These are phyloP conservation scores for Daldinia loculata DNA, from an alignment of 495 filamentous ascomycete genomes.

Conservation along the genomic window DNA sequence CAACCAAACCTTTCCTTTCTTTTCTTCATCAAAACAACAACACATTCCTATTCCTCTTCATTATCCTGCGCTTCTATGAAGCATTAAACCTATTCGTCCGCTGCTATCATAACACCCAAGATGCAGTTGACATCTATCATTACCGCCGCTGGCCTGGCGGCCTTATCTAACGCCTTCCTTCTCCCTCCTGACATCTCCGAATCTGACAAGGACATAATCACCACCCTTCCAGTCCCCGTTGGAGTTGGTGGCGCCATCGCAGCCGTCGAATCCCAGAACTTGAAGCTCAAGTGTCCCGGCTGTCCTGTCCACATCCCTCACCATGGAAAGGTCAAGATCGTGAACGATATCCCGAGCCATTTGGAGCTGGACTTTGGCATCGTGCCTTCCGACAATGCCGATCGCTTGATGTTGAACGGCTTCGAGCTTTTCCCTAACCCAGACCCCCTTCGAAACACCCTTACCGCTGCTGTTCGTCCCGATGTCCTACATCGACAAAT, in stretches of 20 bases:
- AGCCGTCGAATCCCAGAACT: slow-evolving; percentile 23
- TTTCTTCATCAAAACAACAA: slow-evolving; percentile 33
- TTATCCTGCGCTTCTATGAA: slow-evolving; percentile 38
- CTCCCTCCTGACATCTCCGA: slow-evolving; percentile 42
- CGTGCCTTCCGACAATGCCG: slow-evolving; percentile 43
- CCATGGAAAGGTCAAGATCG: slow-evolving; percentile 33
- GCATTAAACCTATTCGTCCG: slow-evolving; percentile 27
- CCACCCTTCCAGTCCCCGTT: slow-evolving; percentile 43
- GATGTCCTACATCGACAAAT: slow-evolving; percentile 22
- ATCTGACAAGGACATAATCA: slow-evolving; percentile 36
- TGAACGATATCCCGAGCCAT: slow-evolving; percentile 48
- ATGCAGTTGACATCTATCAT: slow-evolving; percentile 46
- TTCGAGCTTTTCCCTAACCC: slow-evolving; percentile 55
- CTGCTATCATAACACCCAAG: slow-evolving; percentile 6
- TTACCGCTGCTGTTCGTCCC: slow-evolving; percentile 43
- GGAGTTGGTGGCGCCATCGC: slow-evolving; percentile 21
- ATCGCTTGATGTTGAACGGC: slow-evolving; percentile 55
- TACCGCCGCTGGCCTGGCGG: slow-evolving; percentile 47
- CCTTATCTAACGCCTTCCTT: slow-evolving; percentile 44
- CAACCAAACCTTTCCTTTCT: slow-evolving; percentile 29
- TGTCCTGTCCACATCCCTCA: slow-evolving; percentile 48
- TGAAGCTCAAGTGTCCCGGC: slow-evolving; percentile 55
- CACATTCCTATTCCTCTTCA: slow-evolving; percentile 11
- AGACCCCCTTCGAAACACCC: slow-evolving; percentile 41
- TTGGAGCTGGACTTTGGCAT: slow-evolving; percentile 54